Conservation (phyloP, 768 basidiomycete species). For the Boletus sp. region DNA sequence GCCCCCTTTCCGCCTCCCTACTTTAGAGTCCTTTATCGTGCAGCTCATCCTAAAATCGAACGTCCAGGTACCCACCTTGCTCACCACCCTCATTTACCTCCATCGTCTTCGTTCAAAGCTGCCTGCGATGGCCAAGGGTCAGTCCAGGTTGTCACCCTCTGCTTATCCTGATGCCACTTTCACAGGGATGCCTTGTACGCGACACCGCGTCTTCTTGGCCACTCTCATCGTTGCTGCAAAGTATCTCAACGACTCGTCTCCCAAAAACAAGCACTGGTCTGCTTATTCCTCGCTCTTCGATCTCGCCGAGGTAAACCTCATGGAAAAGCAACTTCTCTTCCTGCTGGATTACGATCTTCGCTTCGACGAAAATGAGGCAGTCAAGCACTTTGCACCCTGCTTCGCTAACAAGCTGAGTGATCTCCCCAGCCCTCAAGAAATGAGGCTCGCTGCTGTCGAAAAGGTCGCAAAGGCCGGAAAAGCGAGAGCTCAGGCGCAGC, state of each 20-base stretch:
- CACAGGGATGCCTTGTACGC: slow-evolving; percentile 79
- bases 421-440: slow-evolving; percentile 35
- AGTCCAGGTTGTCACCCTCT: slow-evolving; percentile 21
- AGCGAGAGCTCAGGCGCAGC: slow-evolving; percentile 47
- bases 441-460: slow-evolving; percentile 51
- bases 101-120: slow-evolving; percentile 80
- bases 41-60: slow-evolving; percentile 77
- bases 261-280: slow-evolving; percentile 95
- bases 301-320: slow-evolving; percentile 80
- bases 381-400: slow-evolving; percentile 67
- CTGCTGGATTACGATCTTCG: slow-evolving; percentile 91
- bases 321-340: slow-evolving; percentile 95
- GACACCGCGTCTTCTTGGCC: slow-evolving; percentile 94
- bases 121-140: slow-evolving; percentile 82
- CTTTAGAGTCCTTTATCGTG: slow-evolving; percentile 81
- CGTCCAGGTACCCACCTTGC: slow-evolving; percentile 87
- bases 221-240: slow-evolving; percentile 94
- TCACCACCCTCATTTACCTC: slow-evolving; percentile 89
- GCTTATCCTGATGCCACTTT: slow-evolving; percentile 8
- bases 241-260: slow-evolving; percentile 95
- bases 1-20: slow-evolving; percentile 42
- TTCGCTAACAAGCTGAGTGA: slow-evolving; percentile 33
- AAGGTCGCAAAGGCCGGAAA: slow-evolving; percentile 52
- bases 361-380: slow-evolving; percentile 80
- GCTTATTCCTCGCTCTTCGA: slow-evolving; percentile 74